phyloP scores from a whole-genome alignment of 208 protist species.

The Crithidia brevicula region DNA sequence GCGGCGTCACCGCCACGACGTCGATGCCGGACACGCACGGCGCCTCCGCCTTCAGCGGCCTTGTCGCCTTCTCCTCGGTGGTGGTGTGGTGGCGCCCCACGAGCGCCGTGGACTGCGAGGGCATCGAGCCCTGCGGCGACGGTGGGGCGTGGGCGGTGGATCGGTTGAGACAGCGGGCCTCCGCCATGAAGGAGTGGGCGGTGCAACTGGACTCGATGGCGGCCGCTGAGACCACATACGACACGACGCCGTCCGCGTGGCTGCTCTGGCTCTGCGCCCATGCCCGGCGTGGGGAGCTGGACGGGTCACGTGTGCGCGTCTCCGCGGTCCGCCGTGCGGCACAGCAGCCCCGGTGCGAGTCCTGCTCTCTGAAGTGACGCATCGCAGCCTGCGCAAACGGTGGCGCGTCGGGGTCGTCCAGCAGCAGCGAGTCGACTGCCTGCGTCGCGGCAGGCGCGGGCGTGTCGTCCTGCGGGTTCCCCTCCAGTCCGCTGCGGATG shows the following conservation, averaged over 20 bases:
- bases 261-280: background rate
- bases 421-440: conserved; percentile 14
- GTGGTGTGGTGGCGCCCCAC: background rate
- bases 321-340: background rate
- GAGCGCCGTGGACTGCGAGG: background rate
- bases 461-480: background rate
- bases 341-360: background rate
- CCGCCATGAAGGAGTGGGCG: conserved; percentile 5
- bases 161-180: conserved; percentile 9
- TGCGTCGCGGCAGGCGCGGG: background rate
- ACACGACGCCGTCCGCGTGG: background rate
- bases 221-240: background rate
- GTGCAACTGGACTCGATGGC: conserved; percentile 9
- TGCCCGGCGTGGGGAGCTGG: background rate
- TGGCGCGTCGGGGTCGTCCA: conserved; percentile 31
- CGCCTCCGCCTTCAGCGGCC: background rate
- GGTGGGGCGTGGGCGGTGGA: background rate
- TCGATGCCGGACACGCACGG: background rate
- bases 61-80: background rate
- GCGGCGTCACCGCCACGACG: background rate
- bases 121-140: background rate
- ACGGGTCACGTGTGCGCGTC: background rate
- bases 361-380: conserved; percentile 6
- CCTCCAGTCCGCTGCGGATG: background rate
- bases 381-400: conserved; percentile 24